Percentiles rank a stretch among this genome's conserved stretches.
phyloP scores from a whole-genome alignment of 2,329 filamentous ascomycete genomes.

The Penicillium rolfsii region DNA sequence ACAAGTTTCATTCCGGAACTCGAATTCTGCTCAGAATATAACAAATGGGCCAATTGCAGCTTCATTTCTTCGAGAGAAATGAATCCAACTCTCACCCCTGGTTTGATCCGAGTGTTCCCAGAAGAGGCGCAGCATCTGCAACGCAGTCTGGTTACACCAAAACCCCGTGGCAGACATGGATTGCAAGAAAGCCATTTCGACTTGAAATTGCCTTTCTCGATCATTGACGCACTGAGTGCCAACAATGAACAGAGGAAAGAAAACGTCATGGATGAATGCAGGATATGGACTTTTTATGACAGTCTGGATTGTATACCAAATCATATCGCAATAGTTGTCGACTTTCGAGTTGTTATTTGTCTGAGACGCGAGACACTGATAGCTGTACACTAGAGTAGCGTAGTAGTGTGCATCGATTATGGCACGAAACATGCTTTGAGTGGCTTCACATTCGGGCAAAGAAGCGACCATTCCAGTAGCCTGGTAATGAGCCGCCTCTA shows the following conservation, averaged over 20 bases:
- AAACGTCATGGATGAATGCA: slow-evolving; percentile 29
- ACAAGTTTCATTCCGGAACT: no score
- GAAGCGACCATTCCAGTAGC: slow-evolving; percentile 2
- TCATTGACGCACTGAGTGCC: slow-evolving; percentile 25
- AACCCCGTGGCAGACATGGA: slow-evolving; percentile 18
- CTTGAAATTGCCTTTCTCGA: neutral
- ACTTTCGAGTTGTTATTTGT: neutral
- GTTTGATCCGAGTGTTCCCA: slow-evolving; percentile 21
- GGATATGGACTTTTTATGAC: neutral
- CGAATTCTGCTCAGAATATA: slow-evolving; percentile 10
- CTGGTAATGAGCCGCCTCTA: neutral
- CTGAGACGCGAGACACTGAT: slow-evolving; percentile 24
- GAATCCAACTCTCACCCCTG: slow-evolving; percentile 22
- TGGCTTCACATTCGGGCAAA: neutral
- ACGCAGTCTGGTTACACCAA: slow-evolving; percentile 25
- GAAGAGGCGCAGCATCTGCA: slow-evolving; percentile 28
- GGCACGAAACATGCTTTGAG: slow-evolving; percentile 9
- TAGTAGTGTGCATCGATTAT: slow-evolving; percentile 25
- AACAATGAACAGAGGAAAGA: slow-evolving; percentile 33
- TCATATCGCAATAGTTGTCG: neutral
- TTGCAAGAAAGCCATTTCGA: slow-evolving; percentile 16
- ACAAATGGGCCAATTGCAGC: slow-evolving; percentile 13
- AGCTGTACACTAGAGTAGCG: slow-evolving; percentile 29
- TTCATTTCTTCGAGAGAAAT: slow-evolving; percentile 18
- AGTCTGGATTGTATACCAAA: neutral